These are phyloP conservation scores for Arthrobotrys iridis DNA, from an alignment of 2,329 filamentous ascomycete genomes.

Conservation along the genomic window DNA sequence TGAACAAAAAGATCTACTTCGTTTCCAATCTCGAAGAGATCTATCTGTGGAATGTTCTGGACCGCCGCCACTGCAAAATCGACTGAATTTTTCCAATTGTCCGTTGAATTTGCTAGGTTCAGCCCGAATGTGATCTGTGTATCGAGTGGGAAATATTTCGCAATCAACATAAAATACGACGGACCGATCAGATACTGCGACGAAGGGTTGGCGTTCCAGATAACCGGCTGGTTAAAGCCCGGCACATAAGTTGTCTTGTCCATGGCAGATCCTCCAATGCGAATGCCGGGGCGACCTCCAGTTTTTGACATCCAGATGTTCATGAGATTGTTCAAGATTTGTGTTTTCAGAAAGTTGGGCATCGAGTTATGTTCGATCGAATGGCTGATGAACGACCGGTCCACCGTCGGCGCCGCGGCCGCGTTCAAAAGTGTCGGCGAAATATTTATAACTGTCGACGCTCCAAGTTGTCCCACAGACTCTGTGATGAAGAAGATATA, in stretches of 20 bases:
- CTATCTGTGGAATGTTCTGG: constrained; percentile 27
- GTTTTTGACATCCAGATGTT: constrained; percentile 34
- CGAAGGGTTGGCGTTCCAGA: background rate
- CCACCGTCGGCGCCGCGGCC: constrained; percentile 27
- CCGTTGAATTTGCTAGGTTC: constrained; percentile 35
- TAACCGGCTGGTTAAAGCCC: constrained; percentile 15
- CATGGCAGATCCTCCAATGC: constrained; percentile 44
- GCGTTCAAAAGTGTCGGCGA: constrained; percentile 33
- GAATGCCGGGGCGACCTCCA: constrained; percentile 31
- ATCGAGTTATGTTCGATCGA: constrained; percentile 32
- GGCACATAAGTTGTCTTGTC: constrained; percentile 22
- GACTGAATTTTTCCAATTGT: constrained; percentile 39
- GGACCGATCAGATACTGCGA: constrained; percentile 22
- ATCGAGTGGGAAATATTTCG: constrained; percentile 39
- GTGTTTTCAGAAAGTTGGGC: background rate
- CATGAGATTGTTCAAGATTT: constrained; percentile 27
- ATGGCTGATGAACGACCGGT: constrained; percentile 41
- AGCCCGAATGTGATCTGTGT: constrained; percentile 38
- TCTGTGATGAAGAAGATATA: constrained; percentile 14
- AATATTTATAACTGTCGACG: constrained; percentile 23
- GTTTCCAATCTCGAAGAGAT: constrained; percentile 39
- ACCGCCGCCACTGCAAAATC: constrained; percentile 32
- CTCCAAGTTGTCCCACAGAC: constrained; percentile 19
- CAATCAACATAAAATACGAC: constrained; percentile 5
- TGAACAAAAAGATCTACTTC: constrained; percentile 37